Base-by-base conservation (phyloP, 1,284 basidiomycete genomes). In the Trametes pubescens region DNA sequence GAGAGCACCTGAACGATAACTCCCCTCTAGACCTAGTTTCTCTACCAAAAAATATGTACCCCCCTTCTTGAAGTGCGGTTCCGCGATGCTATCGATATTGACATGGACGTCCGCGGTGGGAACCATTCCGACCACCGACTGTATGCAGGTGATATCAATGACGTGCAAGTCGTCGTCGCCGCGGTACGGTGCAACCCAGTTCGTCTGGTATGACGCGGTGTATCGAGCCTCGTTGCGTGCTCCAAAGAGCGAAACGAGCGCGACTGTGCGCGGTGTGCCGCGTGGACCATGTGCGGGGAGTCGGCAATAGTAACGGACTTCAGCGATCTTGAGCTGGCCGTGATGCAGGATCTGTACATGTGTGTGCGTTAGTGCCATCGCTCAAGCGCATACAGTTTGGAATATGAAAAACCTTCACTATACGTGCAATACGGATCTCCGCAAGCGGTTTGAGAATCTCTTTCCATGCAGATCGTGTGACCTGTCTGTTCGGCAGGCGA, bases 391-490 rank as follows among this genome's bases (percentile, higher is more conserved):
- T n/a, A n/a, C n/a, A 38, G 10, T 14, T 8, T 9, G 6, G 26
- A 14, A 59, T 14, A 29, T 16, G 22, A 52, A 53, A 26, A 52
- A 72, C 72, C 66, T 70, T 69, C 18, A 72, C 62, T 61, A 61
- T 63, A 0, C 67, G 56, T 9, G 65, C 60, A 9, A 53, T 55
- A 4, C 67, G 61, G 2, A 62, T 3, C 14, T 29, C 43, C 0
- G 13, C 22, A 9, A 53, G 24, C 3, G 46, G 53, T 21, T 57
- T 60, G 9, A 2, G 1, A n/a, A 14, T 21, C 29, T 73, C 72
- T 29, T 67, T 70, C 69, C 67, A 72, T 7, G 51, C 51, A 6
- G 65, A 67, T 0, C 69, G 64, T 2, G 57, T 67, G 24, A 64
- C 49, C 4, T 29, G 44, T 4, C 24, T 40, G 13, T 51, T 54